phyloP scores from a whole-genome alignment of 208 protist species.

The Leishmania gerbilli region DNA sequence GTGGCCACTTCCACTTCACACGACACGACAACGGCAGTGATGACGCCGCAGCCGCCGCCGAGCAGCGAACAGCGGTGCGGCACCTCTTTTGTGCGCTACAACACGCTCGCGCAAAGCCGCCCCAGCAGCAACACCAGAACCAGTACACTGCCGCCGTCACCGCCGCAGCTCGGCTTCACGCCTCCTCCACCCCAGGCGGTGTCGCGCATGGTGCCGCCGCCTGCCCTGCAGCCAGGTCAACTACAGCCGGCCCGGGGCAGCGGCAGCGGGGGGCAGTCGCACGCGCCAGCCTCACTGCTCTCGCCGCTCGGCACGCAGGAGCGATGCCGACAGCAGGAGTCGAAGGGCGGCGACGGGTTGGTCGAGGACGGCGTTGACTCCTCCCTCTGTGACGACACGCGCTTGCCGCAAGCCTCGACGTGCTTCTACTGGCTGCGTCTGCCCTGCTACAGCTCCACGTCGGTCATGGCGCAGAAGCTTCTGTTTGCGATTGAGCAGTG shows the following conservation, averaged over 20 bases:
- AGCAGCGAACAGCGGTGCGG: slow-evolving; percentile 1
- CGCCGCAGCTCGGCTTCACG: slow-evolving; percentile 29
- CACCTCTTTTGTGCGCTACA: slow-evolving; percentile 21
- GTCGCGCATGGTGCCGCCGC: slow-evolving; percentile 15
- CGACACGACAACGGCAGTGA: background rate
- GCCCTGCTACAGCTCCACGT: slow-evolving; percentile 88
- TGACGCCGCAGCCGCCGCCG: slow-evolving; percentile 32
- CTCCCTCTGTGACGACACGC: slow-evolving; percentile 58
- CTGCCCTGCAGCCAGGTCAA: slow-evolving; percentile 32
- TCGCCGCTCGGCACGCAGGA: background rate
- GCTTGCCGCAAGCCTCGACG: slow-evolving; percentile 94
- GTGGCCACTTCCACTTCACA: background rate
- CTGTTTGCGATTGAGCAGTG: slow-evolving; percentile 96
- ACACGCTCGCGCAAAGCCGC: slow-evolving; percentile 15
- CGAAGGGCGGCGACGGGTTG: background rate
- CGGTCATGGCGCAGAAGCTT: slow-evolving; percentile 92
- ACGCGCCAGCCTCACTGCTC: background rate
- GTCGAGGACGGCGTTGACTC: background rate
- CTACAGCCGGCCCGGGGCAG: slow-evolving; percentile 7
- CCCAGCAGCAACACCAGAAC: slow-evolving; percentile 5
- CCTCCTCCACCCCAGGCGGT: slow-evolving; percentile 19
- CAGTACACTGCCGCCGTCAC: slow-evolving; percentile 11
- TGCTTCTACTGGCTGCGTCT: slow-evolving; percentile 97
- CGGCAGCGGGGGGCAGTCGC: background rate
- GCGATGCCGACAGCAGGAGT: background rate